A percentile compares a stretch with the other conserved stretches of the same genome.
Evolutionary conservation across 352 stramenopile species (phyloP).

Genomic region (Globisporangium nodosum): DNA sequence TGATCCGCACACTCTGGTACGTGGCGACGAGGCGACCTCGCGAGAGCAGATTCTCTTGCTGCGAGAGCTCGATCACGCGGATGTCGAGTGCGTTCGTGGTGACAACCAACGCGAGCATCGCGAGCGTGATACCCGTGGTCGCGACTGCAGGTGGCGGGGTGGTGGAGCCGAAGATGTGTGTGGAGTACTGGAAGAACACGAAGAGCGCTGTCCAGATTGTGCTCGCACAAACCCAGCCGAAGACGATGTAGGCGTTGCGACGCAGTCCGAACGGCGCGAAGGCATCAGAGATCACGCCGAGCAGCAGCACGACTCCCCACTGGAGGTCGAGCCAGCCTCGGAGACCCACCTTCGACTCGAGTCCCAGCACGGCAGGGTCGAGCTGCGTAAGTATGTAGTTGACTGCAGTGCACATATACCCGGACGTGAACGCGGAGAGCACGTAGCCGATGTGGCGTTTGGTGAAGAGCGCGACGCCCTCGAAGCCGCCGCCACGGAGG

Average conservation of each 20-base stretch:
- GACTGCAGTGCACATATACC: too few relatives aligned
- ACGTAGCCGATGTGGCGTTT: too few relatives aligned
- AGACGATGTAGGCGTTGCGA: slow-evolving; percentile 2
- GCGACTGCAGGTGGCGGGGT: too few relatives aligned
- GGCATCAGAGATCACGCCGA: slow-evolving; percentile 25
- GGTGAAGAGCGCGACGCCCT: too few relatives aligned
- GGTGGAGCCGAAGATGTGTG: neutral
- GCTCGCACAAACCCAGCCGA: slow-evolving; percentile 30
- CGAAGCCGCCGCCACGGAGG: too few relatives aligned
- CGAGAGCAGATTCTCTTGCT: slow-evolving; percentile 26
- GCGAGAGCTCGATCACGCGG: slow-evolving; percentile 37
- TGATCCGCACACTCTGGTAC: slow-evolving; percentile 31
- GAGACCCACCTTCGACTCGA: slow-evolving; percentile 1
- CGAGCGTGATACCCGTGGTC: slow-evolving; percentile 10
- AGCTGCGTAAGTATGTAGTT: too few relatives aligned
- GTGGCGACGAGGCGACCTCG: slow-evolving; percentile 22
- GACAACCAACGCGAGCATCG: slow-evolving; percentile 24
- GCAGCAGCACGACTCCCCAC: slow-evolving; percentile 27
- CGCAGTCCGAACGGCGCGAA: slow-evolving; percentile 15
- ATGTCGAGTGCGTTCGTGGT: slow-evolving; percentile 28
- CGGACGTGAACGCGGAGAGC: too few relatives aligned
- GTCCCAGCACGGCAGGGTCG: too few relatives aligned
- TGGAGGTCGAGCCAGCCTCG: slow-evolving; percentile 20
- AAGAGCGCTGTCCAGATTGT: slow-evolving; percentile 25
- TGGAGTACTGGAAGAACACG: slow-evolving; percentile 16